These are phyloP conservation scores for Diplodia sapinea DNA, from an alignment of 2,329 filamentous ascomycete species.

Conservation along the genomic window DNA sequence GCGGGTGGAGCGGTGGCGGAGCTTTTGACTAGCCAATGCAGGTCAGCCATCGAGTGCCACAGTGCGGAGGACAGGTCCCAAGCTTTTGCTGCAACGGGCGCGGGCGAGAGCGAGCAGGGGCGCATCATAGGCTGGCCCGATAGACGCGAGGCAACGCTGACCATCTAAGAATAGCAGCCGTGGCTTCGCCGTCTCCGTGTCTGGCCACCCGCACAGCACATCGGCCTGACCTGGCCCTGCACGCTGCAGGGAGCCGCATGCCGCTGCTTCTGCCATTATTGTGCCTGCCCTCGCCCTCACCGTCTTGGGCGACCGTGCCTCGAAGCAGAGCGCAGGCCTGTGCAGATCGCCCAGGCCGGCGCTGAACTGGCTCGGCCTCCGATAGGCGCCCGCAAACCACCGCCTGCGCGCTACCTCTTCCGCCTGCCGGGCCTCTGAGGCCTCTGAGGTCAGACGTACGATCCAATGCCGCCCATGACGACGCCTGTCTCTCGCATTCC, in stretches of 20 bases:
- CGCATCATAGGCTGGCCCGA: neutral
- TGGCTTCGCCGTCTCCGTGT: neutral
- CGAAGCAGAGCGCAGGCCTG: slow-evolving; percentile 1
- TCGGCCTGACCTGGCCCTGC: neutral
- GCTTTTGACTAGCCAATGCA: neutral
- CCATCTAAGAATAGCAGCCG: slow-evolving; percentile 6
- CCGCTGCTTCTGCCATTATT: neutral
- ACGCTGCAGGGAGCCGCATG: neutral
- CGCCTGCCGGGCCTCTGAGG: neutral
- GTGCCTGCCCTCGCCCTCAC: neutral
- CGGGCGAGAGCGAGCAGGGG: neutral
- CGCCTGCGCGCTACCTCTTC: neutral
- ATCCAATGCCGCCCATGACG: neutral
- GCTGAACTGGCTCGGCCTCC: neutral
- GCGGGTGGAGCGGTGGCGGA: slow-evolving; percentile 16
- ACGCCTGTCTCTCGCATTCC: neutral
- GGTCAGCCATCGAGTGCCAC: slow-evolving; percentile 14
- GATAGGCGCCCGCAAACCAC: slow-evolving; percentile 22
- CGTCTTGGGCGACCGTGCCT: slow-evolving; percentile 8
- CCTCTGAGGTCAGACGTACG: slow-evolving; percentile 21
- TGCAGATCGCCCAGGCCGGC: slow-evolving; percentile 16
- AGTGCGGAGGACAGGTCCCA: neutral
- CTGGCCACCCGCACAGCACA: neutral
- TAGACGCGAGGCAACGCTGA: neutral
- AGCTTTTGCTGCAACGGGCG: slow-evolving; percentile 7